Evolutionary conservation across 2,329 filamentous ascomycete species (phyloP), one percentile per base, ranked within the genome.

Genomic region (Aspergillus carbonarius): DNA sequence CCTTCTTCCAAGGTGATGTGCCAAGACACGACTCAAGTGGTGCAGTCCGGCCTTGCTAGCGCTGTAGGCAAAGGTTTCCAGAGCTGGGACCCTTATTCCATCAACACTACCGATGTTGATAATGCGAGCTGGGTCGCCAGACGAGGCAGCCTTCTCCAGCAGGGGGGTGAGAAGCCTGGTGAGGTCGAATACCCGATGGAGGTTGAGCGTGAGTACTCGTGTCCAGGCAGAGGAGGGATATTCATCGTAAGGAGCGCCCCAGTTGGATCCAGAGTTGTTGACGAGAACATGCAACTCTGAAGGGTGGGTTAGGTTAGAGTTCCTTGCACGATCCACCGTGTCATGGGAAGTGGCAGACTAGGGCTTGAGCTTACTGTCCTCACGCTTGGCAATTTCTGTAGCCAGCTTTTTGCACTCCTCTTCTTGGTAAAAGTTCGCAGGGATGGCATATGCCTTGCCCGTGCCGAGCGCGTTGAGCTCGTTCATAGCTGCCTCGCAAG

Each of bases 181-280:
- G 17, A 76, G 67, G 63, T 81, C 79, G 64, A 82, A 83, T 37
- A 83, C 78, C 15, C 78, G 79, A 68, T 83, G 82, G 15, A 83
- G 80, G 64, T 83, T 83, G 63, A 83, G 70, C 9, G 79, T 80
- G 63, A 84, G 81, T 20, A 85, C 74, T 62, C 84, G 82, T 62
- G 84, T 83, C 81, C 83, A 86, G 40, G 81, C 83, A 48, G 78
- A 75, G 61, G 84, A 82, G 0, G 82, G 82, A 64, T 84, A 85
- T 68, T 85, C 77, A 60, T 84, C 81, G 68, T 85, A 85, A 27
- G 82, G 79, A 25, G 79, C 83, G 9, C 82, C 83, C 78, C 81
- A 83, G 54, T 80, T 81, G 8, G 78, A 82, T 15, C 81, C 81
- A 8, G 81, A 81, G 64, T 83, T 83, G 66, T 83, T 83, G 54